These are phyloP conservation scores for Macadamia integrifolia DNA, from an alignment of 164 flowering plant genomes.

Conservation along the genomic window DNA sequence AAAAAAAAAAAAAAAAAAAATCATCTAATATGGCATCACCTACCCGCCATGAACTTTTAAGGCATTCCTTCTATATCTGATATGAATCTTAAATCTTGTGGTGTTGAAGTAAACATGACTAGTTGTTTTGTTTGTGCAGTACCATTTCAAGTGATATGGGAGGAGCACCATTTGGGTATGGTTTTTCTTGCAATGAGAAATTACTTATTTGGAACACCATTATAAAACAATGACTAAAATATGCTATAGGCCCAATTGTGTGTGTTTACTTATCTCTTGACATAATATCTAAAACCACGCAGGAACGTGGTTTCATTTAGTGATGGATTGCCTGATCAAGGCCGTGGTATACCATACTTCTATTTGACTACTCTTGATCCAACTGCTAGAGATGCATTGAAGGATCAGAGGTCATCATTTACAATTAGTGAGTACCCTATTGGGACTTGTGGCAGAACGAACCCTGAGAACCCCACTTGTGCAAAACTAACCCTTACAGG, in stretches of 20 bases:
- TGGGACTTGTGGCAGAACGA: conserved; percentile 79
- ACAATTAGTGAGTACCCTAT: conserved; percentile 72
- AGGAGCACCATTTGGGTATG: conserved; percentile 97
- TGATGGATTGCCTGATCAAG: conserved; percentile 75
- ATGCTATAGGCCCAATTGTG: not conserved
- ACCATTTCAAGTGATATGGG: conserved; percentile 69
- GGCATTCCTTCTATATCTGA: too few relatives aligned
- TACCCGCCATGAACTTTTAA: too few relatives aligned
- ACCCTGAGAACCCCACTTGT: conserved; percentile 91
- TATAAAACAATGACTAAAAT: not conserved
- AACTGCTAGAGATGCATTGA: conserved; percentile 75
- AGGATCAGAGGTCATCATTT: conserved; percentile 71
- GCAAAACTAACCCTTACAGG: conserved; percentile 87
- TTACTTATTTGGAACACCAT: not conserved
- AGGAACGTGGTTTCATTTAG: conserved; percentile 97
- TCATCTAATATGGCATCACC: too few relatives aligned
- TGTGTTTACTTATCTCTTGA: conserved; percentile 1
- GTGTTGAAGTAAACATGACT: conserved; percentile 2
- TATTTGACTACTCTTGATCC: conserved; percentile 91
- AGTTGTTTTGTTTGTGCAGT: conserved; percentile 42
- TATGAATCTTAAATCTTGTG: too few relatives aligned
- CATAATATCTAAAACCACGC: conserved; percentile 21
- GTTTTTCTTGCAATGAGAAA: not conserved
- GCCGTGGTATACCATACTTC: conserved; percentile 85
- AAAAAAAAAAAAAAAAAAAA: too few relatives aligned